Evolutionary conservation across 345 rosid species (phyloP).

Genomic region (Trapa bicornis): DNA sequence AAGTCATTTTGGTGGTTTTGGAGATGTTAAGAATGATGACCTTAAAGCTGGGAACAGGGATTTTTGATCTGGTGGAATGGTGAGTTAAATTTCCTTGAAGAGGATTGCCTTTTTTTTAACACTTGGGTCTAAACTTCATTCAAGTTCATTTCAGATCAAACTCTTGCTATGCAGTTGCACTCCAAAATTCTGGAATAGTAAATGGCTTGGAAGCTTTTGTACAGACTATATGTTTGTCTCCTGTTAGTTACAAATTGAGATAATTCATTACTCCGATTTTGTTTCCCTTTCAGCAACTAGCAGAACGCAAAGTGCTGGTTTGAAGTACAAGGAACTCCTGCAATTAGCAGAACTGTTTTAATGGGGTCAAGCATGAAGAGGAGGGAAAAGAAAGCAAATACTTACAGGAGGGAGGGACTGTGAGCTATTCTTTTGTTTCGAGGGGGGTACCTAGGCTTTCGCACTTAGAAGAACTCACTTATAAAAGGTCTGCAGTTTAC

Average conservation of each 20-base stretch:
- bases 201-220: too few relatives aligned
- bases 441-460: background rate
- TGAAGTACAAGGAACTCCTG: background rate
- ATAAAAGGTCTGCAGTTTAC: background rate
- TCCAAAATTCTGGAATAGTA: background rate
- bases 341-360: background rate
- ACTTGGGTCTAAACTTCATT: background rate
- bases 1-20: constrained; percentile 11
- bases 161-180: background rate
- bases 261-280: background rate
- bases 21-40: constrained; percentile 4
- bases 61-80: constrained; percentile 9
- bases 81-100: constrained; percentile 1
- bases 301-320: background rate
- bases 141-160: background rate
- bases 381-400: background rate
- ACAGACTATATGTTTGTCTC: too few relatives aligned
- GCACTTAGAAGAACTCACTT: background rate
- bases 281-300: background rate
- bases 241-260: background rate
- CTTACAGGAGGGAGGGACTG: background rate
- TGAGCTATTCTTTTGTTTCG: background rate
- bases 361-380: background rate
- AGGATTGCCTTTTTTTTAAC: background rate
- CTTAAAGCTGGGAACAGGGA: constrained; percentile 1